Conservation (phyloP, 163 green algal species). For the Scenedesmus sp. region DNA sequence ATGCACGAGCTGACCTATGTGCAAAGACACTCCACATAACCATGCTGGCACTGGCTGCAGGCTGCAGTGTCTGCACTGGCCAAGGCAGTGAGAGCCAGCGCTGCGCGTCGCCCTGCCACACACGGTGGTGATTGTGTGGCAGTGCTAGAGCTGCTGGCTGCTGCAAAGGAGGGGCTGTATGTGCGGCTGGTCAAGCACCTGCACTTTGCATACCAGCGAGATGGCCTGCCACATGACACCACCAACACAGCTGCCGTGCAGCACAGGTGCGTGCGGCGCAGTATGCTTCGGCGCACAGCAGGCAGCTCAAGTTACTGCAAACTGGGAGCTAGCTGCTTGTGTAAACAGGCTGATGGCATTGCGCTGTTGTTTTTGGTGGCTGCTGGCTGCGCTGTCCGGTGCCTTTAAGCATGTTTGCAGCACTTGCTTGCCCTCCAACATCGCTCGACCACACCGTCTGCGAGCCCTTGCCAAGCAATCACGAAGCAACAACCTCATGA, state of each 20-base stretch:
- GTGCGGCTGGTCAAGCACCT: constrained; percentile 41
- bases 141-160: constrained; percentile 41
- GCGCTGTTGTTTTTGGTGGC: too few species aligned
- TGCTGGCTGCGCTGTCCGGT: too few species aligned
- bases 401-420: too few species aligned
- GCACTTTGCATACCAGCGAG: constrained; percentile 55
- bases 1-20: background rate
- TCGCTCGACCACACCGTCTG: too few species aligned
- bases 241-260: constrained; percentile 35
- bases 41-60: background rate
- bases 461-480: too few species aligned
- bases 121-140: constrained; percentile 10
- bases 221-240: constrained; percentile 13
- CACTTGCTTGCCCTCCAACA: too few species aligned
- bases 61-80: constrained; percentile 3
- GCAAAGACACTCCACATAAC: too few species aligned
- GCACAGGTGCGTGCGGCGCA: background rate
- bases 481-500: background rate
- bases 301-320: background rate
- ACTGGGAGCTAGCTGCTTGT: too few species aligned
- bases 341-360: too few species aligned
- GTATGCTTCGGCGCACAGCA: background rate
- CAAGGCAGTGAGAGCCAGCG: background rate
- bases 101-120: background rate
- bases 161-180: constrained; percentile 43